phyloP scores from a whole-genome alignment of 148 eudicot genomes.

The Rhododendron molle region DNA sequence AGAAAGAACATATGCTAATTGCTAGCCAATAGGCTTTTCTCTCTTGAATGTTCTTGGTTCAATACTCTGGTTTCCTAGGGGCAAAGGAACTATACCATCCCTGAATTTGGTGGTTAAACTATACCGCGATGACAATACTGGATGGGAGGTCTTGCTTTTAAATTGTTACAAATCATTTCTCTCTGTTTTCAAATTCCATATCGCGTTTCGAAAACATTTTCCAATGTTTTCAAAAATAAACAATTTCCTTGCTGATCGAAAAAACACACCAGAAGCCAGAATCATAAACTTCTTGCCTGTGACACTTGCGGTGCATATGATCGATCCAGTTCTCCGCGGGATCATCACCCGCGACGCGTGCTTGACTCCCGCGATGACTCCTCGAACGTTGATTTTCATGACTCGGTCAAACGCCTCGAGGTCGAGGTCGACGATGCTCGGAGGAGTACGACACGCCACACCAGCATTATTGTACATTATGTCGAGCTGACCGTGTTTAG shows the following conservation, averaged over 20 bases:
- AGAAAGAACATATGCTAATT: no score
- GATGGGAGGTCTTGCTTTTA: neutral
- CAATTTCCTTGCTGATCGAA: neutral
- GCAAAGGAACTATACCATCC: neutral
- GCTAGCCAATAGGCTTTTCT: neutral
- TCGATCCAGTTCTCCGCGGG: slow-evolving; percentile 44
- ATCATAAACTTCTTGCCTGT: slow-evolving; percentile 21
- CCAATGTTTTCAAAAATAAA: neutral
- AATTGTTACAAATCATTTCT: neutral
- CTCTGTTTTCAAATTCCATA: neutral
- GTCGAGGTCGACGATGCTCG: slow-evolving; percentile 55
- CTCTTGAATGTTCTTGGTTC: neutral
- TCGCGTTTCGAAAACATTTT: neutral
- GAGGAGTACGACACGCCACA: slow-evolving; percentile 47
- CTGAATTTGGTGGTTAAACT: neutral
- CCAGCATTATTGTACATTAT: slow-evolving; percentile 92
- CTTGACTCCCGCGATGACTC: slow-evolving; percentile 66
- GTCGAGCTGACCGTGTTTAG: slow-evolving; percentile 52
- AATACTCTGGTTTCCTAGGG: neutral
- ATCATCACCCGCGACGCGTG: slow-evolving; percentile 83
- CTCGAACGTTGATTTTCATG: slow-evolving; percentile 69
- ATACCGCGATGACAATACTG: neutral
- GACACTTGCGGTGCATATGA: slow-evolving; percentile 75
- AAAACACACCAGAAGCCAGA: neutral
- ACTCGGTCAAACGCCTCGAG: slow-evolving; percentile 48